These are phyloP conservation scores for Daucus carota DNA, from an alignment of 129 eudicot genomes.

Conservation along the genomic window DH1_v3.0 NC_030385.2:1437501-1438000, in stretches of 20 bases:
- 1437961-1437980: background rate
- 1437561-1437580: conserved; percentile 18
- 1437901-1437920: background rate
- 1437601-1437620: conserved; percentile 84
- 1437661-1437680: background rate
- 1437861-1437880: background rate
- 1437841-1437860: background rate
- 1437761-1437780: background rate
- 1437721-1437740: background rate
- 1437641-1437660: background rate
- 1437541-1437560: conserved; percentile 75
- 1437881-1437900: background rate
- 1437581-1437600: conserved; percentile 93
- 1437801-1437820: background rate
- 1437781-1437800: background rate
- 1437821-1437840: background rate
- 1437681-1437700: background rate
- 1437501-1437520: conserved; percentile 89
- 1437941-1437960: background rate
- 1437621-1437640: conserved; percentile 76
- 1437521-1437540: conserved; percentile 89
- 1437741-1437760: background rate
- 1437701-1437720: background rate
- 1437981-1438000: conserved; percentile 8
- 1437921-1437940: background rate